A percentile compares a stretch with the other conserved stretches of the same genome.
Evolutionary conservation across 176 grass and related monocot genomes (phyloP).

Genomic region (Oryza glaberrima): DNA sequence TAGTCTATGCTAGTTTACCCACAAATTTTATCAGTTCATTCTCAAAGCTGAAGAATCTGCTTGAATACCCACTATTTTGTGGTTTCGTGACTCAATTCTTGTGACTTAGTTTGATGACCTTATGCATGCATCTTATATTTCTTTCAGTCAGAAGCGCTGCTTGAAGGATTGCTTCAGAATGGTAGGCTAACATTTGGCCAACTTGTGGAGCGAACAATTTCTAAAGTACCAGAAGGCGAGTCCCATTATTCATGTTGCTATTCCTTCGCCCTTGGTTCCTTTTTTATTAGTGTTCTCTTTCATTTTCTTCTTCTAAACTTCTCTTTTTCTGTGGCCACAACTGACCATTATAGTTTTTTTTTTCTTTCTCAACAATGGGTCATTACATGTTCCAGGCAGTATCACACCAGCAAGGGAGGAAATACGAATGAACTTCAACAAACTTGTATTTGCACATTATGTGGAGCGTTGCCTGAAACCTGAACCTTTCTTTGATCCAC

Average conservation of each 20-base stretch:
- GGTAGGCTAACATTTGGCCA: slow-evolving; percentile 94
- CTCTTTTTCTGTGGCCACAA: slow-evolving; percentile 2
- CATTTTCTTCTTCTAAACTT: slow-evolving; percentile 23
- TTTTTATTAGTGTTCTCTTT: slow-evolving; percentile 23
- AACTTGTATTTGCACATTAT: slow-evolving; percentile 66
- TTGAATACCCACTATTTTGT: neutral
- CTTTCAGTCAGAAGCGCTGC: slow-evolving; percentile 75
- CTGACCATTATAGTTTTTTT: neutral
- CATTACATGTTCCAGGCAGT: slow-evolving; percentile 39
- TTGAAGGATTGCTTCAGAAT: slow-evolving; percentile 81
- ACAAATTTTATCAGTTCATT: slow-evolving; percentile 2
- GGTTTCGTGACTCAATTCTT: slow-evolving; percentile 14
- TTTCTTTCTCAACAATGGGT: slow-evolving; percentile 13
- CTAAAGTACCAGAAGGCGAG: slow-evolving; percentile 47
- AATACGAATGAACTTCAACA: slow-evolving; percentile 68
- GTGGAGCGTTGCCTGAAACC: slow-evolving; percentile 82
- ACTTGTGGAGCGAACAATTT: slow-evolving; percentile 59
- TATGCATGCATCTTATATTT: slow-evolving; percentile 33
- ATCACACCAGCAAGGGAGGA: slow-evolving; percentile 43
- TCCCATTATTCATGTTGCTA: slow-evolving; percentile 30
- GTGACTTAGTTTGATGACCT: slow-evolving; percentile 13
- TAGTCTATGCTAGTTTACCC: slow-evolving; percentile 14
- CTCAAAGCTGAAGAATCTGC: slow-evolving; percentile 10
- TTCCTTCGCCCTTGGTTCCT: neutral
- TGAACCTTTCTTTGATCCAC: slow-evolving; percentile 68